Evolutionary conservation across 2,329 filamentous ascomycete genomes (phyloP), one percentile per base, ranked within the genome.

Genomic region (Orbilia brochopaga): DNA sequence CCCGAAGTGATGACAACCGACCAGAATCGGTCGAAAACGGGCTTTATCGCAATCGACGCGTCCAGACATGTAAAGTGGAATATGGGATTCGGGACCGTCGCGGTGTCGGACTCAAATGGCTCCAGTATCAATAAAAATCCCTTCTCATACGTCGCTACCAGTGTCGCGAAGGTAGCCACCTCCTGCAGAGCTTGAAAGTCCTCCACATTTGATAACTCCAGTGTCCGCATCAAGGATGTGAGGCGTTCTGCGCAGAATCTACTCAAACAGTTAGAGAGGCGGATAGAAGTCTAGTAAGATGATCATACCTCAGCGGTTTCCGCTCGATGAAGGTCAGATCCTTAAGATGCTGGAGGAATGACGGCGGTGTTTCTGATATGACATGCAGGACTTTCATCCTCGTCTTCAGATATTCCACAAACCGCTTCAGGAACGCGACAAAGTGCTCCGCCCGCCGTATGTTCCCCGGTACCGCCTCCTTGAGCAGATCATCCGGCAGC

Each of bases 1-100:
- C 94, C 94, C 0, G 94, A 97, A 0, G 94, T 99, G 78, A 99
- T 97, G 78, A 99, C 96, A 74, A 99, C 94, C 0, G 94, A 97
- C 79, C 91, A 92, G 79, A 99, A 99, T 57, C 94, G 88, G 69
- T 99, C 93, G 78, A 99, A 97, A 3, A 99, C 93, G 0, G 94
- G 94, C 74, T 94, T 95, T 78, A 99, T 99, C 46, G 95, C 94
- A 75, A 99, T 99, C 0, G 95, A 94, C 2, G 94, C 94, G 79
- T 99, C 94, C 21, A 99, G 84, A 77, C 94, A 99, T 1, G 93
- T 94, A 78, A 99, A 96, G 79, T 99, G 95, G 11, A 99, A 83
- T n/a, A 97, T 88, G 0, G 94, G 94, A 74, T 99, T 99, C 0
- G 94, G 92, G 0, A 99, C 92, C 58, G 94, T 94, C 24, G 94